phyloP scores from a whole-genome alignment of 2,329 filamentous ascomycete species.

The Fusarium piperis region DNA sequence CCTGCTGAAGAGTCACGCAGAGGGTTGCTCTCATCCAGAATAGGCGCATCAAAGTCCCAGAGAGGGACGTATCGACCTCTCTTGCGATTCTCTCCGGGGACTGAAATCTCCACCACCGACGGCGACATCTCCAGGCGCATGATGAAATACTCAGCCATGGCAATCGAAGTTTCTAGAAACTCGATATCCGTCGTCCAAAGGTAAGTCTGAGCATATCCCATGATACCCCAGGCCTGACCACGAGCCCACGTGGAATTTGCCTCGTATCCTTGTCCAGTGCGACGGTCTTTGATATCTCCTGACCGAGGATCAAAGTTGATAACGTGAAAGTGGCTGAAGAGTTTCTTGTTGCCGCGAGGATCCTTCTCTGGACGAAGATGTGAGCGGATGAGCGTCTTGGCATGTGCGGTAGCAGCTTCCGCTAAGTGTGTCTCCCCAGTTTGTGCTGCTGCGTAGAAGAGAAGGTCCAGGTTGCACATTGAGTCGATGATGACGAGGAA shows the following conservation, averaged over 20 bases:
- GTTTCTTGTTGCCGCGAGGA: conserved; percentile 1
- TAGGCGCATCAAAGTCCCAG: conserved; percentile 60
- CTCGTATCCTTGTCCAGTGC: conserved; percentile 60
- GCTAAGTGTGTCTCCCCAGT: conserved; percentile 40
- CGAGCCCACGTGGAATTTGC: conserved; percentile 61
- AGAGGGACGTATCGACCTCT: conserved; percentile 45
- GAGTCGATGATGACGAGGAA: conserved; percentile 56
- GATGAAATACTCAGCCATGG: conserved; percentile 61
- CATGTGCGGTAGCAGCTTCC: conserved; percentile 50
- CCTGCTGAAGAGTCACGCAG: conserved; percentile 51
- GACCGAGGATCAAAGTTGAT: conserved; percentile 58
- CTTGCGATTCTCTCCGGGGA: background rate
- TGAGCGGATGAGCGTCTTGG: conserved; percentile 51
- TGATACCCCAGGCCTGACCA: conserved; percentile 62
- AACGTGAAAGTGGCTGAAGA: conserved; percentile 57
- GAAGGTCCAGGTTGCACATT: conserved; percentile 52
- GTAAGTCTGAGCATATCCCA: conserved; percentile 61
- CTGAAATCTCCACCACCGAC: conserved; percentile 39
- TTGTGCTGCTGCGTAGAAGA: conserved; percentile 49
- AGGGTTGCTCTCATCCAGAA: conserved; percentile 40
- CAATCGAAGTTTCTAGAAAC: conserved; percentile 57
- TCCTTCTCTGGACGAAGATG: conserved; percentile 51
- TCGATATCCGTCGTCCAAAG: conserved; percentile 56
- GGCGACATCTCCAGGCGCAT: conserved; percentile 49
- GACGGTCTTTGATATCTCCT: conserved; percentile 54